Conservation (phyloP, 176 grass and related monocot genomes). For the sorghum (Sorghum bicolor) region DNA sequence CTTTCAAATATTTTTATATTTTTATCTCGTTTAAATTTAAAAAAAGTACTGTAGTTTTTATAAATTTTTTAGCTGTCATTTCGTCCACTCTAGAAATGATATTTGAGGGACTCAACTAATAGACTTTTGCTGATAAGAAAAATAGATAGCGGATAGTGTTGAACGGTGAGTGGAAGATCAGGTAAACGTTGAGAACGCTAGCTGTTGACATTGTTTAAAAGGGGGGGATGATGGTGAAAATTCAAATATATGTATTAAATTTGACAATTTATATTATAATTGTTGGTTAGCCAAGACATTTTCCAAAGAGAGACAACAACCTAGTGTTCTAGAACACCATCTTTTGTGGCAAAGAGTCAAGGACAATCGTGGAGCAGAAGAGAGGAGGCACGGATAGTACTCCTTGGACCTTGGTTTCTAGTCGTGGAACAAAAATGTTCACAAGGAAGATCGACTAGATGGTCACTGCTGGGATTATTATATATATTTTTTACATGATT, state of each 20-base stretch:
- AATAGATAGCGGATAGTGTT: neutral
- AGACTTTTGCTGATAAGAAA: neutral
- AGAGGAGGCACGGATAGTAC: neutral
- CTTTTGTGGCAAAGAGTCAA: slow-evolving; percentile 23
- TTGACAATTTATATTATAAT: neutral
- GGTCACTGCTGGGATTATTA: neutral
- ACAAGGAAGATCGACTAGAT: neutral
- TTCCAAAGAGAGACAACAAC: neutral
- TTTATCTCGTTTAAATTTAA: too few relatives aligned
- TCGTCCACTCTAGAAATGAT: neutral
- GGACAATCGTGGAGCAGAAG: neutral
- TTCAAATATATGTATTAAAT: neutral
- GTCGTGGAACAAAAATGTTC: neutral
- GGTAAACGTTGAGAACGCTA: neutral
- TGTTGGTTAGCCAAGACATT: neutral
- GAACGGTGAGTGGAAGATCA: too few relatives aligned
- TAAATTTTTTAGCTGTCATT: too few relatives aligned
- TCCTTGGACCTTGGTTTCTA: neutral
- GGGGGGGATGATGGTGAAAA: neutral
- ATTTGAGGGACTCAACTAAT: neutral
- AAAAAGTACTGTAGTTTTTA: too few relatives aligned
- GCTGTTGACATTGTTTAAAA: neutral
- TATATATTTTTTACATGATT: neutral
- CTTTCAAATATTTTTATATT: too few relatives aligned
- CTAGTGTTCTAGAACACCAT: slow-evolving; percentile 13